Evolutionary conservation across 2,329 filamentous ascomycete genomes (phyloP).

Genomic region (Colletotrichum tanaceti): DNA sequence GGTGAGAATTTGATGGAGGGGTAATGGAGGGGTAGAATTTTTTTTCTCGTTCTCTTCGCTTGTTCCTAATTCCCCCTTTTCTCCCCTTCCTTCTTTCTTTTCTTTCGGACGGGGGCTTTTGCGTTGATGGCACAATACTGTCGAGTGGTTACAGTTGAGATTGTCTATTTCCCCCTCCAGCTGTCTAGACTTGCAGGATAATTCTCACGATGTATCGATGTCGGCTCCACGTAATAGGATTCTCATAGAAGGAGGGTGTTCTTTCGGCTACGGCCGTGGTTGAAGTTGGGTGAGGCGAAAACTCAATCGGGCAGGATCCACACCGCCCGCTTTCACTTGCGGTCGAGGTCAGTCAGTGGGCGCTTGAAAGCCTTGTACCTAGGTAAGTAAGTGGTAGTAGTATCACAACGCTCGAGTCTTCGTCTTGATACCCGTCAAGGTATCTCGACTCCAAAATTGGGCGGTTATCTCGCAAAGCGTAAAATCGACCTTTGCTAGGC

Average conservation of each 20-base stretch:
- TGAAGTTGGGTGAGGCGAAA: slow-evolving; percentile 35
- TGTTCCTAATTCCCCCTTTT: not conserved
- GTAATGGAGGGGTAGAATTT: slow-evolving; percentile 11
- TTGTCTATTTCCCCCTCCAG: not conserved
- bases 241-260: not conserved
- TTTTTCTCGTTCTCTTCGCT: not conserved
- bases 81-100: not conserved
- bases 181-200: not conserved
- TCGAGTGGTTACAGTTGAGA: not conserved
- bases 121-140: not conserved
- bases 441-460: not conserved
- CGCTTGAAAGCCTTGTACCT: not conserved
- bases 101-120: not conserved
- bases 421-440: not conserved
- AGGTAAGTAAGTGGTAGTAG: no score
- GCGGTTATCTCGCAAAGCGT: not conserved
- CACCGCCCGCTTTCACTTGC: slow-evolving; percentile 30
- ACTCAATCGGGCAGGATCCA: slow-evolving; percentile 37
- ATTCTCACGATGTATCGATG: not conserved
- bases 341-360: slow-evolving; percentile 2
- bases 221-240: not conserved
- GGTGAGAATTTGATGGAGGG: slow-evolving; percentile 7
- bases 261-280: not conserved
- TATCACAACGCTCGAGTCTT: not conserved
- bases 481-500: no score